Evolutionary conservation across 2,329 filamentous ascomycete species (phyloP), one percentile per base, ranked within the genome.

Genomic region (Fusarium graminum): DNA sequence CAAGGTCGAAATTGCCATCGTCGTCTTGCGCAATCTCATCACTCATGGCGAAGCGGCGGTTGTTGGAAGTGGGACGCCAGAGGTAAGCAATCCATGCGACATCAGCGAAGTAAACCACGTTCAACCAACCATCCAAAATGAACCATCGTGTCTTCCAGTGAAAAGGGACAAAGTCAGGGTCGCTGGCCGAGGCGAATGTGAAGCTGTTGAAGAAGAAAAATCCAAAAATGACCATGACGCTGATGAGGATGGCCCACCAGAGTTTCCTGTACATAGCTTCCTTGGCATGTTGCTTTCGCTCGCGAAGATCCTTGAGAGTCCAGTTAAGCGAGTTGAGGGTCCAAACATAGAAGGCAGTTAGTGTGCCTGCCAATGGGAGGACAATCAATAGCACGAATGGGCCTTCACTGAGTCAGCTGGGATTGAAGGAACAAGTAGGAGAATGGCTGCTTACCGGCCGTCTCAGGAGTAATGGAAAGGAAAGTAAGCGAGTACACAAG

Each of bases 141-240:
- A 99, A 99, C 95, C 95, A 99, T 61, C 95, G 85, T 6, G 92
- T 94, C 81, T 97, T 94, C 95, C 95, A 99, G 79, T 99, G 94
- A 71, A 92, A 92, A 2, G 95, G 95, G 6, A 97, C 93, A 77
- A 97, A 99, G 77, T 97, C 91, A 1, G 92, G 92, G 67, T 94
- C 91, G 45, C 86, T 87, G 45, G 89, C 88, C 13, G 93, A 94
- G 46, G 94, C 94, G 76, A 99, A 97, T 1, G 92, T 93, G 79
- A 97, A 93, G 71, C 92, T 96, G 83, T 97, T 98, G 83, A 98
- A 90, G 83, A 99, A 98, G 84, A 99, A 97, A 82, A 99, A 99
- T 57, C 86, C 93, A 72, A 99, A 99, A 71, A 98, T 97, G 71
- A 98, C 92, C 46, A 98, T 81, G 75, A 99, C 97, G 76, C 92